These are phyloP conservation scores for Eucalyptus coolabah DNA, from an alignment of 345 rosid species.

Conservation along the genomic window DNA sequence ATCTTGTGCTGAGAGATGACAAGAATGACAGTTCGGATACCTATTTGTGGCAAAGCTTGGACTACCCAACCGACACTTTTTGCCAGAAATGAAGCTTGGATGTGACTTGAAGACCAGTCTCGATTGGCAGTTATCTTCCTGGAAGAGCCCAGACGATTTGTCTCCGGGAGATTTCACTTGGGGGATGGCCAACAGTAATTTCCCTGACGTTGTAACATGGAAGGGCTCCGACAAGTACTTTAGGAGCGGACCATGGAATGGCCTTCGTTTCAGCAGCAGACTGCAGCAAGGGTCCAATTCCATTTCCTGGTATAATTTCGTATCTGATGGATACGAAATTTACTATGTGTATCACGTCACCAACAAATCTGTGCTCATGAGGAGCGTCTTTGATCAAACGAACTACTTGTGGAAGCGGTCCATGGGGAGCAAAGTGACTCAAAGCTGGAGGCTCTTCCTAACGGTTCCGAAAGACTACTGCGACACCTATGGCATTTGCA, in stretches of 20 bases:
- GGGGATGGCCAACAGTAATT: slow-evolving; percentile 2
- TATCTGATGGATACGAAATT: not conserved
- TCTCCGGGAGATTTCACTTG: slow-evolving; percentile 4
- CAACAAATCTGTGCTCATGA: not conserved
- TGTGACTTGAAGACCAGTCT: not conserved
- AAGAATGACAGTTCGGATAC: not conserved
- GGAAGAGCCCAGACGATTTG: slow-evolving; percentile 23
- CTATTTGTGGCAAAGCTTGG: slow-evolving; percentile 33
- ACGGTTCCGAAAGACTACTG: slow-evolving; percentile 3
- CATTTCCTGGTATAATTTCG: slow-evolving; percentile 2
- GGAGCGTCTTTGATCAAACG: not conserved
- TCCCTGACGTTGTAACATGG: slow-evolving; percentile 1
- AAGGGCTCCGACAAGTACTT: not conserved
- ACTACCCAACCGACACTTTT: slow-evolving; percentile 20
- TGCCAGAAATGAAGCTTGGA: slow-evolving; percentile 32
- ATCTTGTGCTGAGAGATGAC: slow-evolving; percentile 18
- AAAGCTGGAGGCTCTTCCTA: not conserved
- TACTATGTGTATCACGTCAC: not conserved
- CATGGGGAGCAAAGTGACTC: not conserved
- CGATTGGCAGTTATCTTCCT: not conserved
- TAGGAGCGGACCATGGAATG: slow-evolving; percentile 31
- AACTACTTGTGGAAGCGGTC: slow-evolving; percentile 1
- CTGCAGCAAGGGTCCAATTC: not conserved
- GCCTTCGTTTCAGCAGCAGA: slow-evolving; percentile 7
- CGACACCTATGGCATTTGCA: slow-evolving; percentile 4